Evolutionary conservation across 805 yeast genomes (phyloP), one percentile per base, ranked within the genome.

Genomic region (Metschnikowia hibisci): DNA sequence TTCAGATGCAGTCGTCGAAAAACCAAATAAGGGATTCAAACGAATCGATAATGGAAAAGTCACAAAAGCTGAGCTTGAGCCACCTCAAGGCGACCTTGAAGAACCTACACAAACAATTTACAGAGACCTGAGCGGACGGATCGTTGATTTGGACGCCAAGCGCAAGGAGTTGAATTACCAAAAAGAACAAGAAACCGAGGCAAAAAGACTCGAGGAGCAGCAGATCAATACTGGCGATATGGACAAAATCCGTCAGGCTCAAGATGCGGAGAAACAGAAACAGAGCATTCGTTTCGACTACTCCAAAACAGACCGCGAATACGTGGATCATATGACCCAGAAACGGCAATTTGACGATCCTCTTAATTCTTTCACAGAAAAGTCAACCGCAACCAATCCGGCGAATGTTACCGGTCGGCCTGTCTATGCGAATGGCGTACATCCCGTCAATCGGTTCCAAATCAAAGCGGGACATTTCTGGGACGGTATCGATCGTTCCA

Each of bases 401-500:
- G 23, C 25, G 10, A 30, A 15, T 30, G 34, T 29, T 3, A 31
- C 61, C 1, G 87, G 88, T 0, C 59, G 85, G 33, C 80, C 76
- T 34, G 59, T 76, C 1, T 88, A 82, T 52, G 58, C 42, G 15
- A 55, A 64, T 23, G 82, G 82, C 0, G 50, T 71, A 0, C 77
- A 63, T 42, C 80, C 87, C 0, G 77, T 77, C 15, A 90, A 90
- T 57, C 66, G 98, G 44, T 90, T 87, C 61, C 75, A 75, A 2
- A 81, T 90, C 11, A 63, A 66, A 4, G 95, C 96, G 0, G 96
- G 97, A 0, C 69, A 71, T 51, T 69, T 87, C 44, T 90, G 98
- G 98, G 96, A 87, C 61, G 97, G 97, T 0, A 81, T 90, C 2
- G 90, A 87, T 62, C 67, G 98, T 46, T 81, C 95, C 0, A 90